These are phyloP conservation scores for Sindora glabra DNA, from an alignment of 306 rosid species.

Conservation along the genomic window DNA sequence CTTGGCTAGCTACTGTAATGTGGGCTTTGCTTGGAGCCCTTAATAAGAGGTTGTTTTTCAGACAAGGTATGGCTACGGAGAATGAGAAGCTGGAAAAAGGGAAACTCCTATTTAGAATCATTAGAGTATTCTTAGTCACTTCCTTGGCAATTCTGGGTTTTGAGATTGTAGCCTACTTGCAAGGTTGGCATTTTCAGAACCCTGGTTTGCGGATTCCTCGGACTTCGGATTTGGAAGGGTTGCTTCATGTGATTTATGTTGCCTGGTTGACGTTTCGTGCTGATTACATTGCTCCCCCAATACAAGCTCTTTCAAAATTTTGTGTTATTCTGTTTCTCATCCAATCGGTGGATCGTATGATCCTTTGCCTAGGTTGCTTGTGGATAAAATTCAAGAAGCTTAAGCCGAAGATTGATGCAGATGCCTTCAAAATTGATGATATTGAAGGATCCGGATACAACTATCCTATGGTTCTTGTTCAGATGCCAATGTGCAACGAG, in stretches of 20 bases:
- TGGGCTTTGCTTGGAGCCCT: conserved; percentile 69
- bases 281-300: conserved; percentile 69
- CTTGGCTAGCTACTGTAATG: conserved; percentile 55
- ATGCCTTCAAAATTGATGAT: conserved; percentile 47
- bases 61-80: conserved; percentile 51
- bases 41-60: conserved; percentile 62
- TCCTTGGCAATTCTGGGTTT: conserved; percentile 62
- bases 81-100: conserved; percentile 55
- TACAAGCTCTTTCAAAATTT: conserved; percentile 70
- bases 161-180: conserved; percentile 66
- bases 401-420: conserved; percentile 54
- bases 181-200: conserved; percentile 79
- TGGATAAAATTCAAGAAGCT: conserved; percentile 78
- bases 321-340: conserved; percentile 80
- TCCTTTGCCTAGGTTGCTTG: conserved; percentile 78
- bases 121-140: conserved; percentile 53
- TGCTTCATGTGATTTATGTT: conserved; percentile 60
- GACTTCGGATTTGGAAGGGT: conserved; percentile 58
- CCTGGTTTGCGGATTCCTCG: conserved; percentile 64
- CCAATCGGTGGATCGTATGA: conserved; percentile 75
- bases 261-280: conserved; percentile 77
- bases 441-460: conserved; percentile 48
- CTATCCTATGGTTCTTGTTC: conserved; percentile 86
- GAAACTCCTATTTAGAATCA: conserved; percentile 50
- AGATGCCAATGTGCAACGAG: conserved; percentile 96